A percentile compares a stretch with the other conserved stretches of the same genome.
Conservation (phyloP, 495 filamentous ascomycete genomes). For the Usnea hakonensis region DNA sequence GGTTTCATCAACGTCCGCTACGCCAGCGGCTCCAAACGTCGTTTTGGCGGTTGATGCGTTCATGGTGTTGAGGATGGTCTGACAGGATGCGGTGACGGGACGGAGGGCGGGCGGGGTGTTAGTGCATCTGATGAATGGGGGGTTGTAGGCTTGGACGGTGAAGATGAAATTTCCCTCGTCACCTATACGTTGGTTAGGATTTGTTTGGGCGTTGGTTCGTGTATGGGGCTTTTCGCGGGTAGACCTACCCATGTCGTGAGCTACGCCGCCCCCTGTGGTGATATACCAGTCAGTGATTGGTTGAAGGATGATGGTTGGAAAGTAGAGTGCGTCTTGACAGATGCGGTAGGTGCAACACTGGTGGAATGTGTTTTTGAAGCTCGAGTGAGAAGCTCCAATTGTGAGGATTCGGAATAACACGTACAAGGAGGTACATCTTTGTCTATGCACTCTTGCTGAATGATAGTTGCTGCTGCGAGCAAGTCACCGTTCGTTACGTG, state of each 20-base stretch:
- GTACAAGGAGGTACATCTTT: background rate
- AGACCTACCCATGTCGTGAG: background rate
- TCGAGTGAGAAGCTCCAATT: too few species aligned
- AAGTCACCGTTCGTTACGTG: background rate
- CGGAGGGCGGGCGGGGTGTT: background rate
- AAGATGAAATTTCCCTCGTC: background rate
- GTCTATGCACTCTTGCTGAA: background rate
- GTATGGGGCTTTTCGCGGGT: background rate
- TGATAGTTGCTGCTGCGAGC: background rate
- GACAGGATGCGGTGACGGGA: background rate
- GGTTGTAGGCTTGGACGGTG: background rate
- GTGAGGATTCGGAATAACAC: background rate
- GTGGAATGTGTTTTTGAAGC: too few species aligned
- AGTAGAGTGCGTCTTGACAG: background rate
- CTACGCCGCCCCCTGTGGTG: background rate
- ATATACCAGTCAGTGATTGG: background rate
- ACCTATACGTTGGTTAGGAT: background rate
- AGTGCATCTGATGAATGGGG: background rate
- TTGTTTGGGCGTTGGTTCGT: background rate
- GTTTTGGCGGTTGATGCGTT: background rate
- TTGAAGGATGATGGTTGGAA: background rate
- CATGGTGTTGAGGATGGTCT: background rate
- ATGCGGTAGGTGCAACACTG: too few species aligned
- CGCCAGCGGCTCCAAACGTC: background rate
- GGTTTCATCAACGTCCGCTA: background rate